Evolutionary conservation across 192 early-diverging fungal species (phyloP).

Genomic region (Chytriomyces confervae): DNA sequence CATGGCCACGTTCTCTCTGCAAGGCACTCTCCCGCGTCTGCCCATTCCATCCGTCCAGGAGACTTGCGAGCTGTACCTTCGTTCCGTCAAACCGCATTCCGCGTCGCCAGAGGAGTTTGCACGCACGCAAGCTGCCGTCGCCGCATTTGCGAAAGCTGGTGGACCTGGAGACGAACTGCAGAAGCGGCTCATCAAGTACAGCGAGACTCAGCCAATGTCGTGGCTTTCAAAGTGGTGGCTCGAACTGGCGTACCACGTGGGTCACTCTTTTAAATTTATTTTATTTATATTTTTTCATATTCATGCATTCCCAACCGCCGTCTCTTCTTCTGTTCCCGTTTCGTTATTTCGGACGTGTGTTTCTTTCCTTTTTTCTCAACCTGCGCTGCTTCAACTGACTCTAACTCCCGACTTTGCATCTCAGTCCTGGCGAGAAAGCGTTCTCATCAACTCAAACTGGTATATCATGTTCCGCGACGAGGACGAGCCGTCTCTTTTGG

Average conservation of each 20-base stretch:
- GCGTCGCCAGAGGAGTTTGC: slow-evolving; percentile 70
- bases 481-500: slow-evolving; percentile 50
- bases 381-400: slow-evolving; percentile 65
- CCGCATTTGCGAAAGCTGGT: slow-evolving; percentile 82
- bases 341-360: slow-evolving; percentile 37
- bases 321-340: too few relatives aligned
- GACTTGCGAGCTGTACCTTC: slow-evolving; percentile 84
- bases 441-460: slow-evolving; percentile 90
- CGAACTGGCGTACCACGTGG: slow-evolving; percentile 78
- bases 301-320: too few relatives aligned
- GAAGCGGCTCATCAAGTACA: slow-evolving; percentile 77
- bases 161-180: slow-evolving; percentile 85
- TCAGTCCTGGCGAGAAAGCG: slow-evolving; percentile 78
- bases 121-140: slow-evolving; percentile 66
- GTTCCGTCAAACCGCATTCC: slow-evolving; percentile 75
- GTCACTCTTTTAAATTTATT: too few relatives aligned
- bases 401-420: slow-evolving; percentile 64
- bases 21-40: slow-evolving; percentile 74
- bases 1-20: slow-evolving; percentile 34
- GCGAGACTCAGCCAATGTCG: slow-evolving; percentile 75
- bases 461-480: slow-evolving; percentile 77
- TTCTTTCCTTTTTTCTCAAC: slow-evolving; percentile 79
- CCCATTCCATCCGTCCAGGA: slow-evolving; percentile 86
- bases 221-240: slow-evolving; percentile 99
- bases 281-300: too few relatives aligned